A percentile compares a stretch with the other conserved stretches of the same genome.
These are phyloP conservation scores for Trypethelium eluteriae DNA, from an alignment of 495 filamentous ascomycete genomes.

Conservation along the genomic window DNA sequence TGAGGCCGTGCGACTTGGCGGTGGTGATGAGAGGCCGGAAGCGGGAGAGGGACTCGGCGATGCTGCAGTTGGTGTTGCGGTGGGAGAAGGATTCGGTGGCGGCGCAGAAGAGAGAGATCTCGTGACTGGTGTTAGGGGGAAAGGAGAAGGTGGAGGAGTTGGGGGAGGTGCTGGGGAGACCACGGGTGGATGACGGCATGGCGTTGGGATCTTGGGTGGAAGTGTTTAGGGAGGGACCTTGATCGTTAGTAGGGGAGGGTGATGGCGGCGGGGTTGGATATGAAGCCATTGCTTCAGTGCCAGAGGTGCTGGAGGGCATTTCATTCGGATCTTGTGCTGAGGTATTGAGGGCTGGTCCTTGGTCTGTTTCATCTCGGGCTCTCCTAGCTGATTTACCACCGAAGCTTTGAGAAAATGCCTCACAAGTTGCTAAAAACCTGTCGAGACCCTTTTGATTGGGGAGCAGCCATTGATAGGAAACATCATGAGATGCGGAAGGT, in stretches of 20 bases:
- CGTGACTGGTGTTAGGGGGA: slow-evolving; percentile 42
- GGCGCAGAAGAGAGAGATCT: slow-evolving; percentile 86
- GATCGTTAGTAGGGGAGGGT: slow-evolving; percentile 26
- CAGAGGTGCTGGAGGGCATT: slow-evolving; percentile 33
- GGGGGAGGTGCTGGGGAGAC: slow-evolving; percentile 3
- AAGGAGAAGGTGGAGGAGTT: slow-evolving; percentile 23
- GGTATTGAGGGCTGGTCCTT: slow-evolving; percentile 39
- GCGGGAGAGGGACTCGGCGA: slow-evolving; percentile 68
- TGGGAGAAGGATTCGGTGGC: slow-evolving; percentile 88
- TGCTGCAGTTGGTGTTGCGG: slow-evolving; percentile 84
- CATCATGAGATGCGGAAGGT: slow-evolving; percentile 51
- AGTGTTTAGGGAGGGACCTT: slow-evolving; percentile 39
- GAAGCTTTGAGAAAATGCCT: slow-evolving; percentile 34
- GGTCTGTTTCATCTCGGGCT: slow-evolving; percentile 24
- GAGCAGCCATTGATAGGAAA: slow-evolving; percentile 88
- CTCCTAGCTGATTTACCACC: slow-evolving; percentile 33
- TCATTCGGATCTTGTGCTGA: slow-evolving; percentile 38
- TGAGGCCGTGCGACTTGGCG: slow-evolving; percentile 62
- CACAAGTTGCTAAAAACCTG: slow-evolving; percentile 41
- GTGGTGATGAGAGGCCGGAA: slow-evolving; percentile 67
- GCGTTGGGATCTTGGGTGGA: slow-evolving; percentile 38
- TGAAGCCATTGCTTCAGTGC: slow-evolving; percentile 21
- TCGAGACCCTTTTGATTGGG: slow-evolving; percentile 81
- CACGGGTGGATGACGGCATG: slow-evolving; percentile 33
- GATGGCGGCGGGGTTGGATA: slow-evolving; percentile 22